phyloP scores from a whole-genome alignment of 2,329 filamentous ascomycete species.

The Paraconiothyrium sp. region DNA sequence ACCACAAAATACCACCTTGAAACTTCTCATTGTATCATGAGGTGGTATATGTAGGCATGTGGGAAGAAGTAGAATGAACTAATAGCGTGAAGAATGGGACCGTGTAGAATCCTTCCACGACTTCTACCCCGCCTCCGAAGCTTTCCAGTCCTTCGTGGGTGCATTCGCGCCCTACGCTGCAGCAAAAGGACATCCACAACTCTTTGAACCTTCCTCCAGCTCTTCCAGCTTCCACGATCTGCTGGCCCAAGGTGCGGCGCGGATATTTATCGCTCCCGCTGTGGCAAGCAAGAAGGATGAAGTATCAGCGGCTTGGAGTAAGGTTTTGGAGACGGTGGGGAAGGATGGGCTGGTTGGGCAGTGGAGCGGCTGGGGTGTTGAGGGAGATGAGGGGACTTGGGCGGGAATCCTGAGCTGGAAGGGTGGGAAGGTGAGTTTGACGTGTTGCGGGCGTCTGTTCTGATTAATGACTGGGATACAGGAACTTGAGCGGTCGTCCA shows the following conservation, averaged over 20 bases:
- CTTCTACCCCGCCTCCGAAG: slow-evolving; percentile 7
- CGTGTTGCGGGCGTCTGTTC: neutral
- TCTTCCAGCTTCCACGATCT: neutral
- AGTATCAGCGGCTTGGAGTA: neutral
- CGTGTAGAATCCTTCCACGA: neutral
- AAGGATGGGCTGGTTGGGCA: neutral
- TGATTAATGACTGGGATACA: neutral
- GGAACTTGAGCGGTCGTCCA: neutral
- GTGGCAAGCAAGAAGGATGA: neutral
- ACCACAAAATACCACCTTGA: neutral
- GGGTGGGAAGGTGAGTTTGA: neutral
- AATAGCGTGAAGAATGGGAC: neutral
- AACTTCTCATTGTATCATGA: neutral
- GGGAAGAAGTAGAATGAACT: neutral
- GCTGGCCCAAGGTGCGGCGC: neutral
- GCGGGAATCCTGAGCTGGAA: neutral
- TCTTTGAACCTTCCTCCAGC: neutral
- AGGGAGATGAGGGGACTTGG: slow-evolving; percentile 5
- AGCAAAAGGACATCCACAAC: neutral
- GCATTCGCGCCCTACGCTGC: neutral
- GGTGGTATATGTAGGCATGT: neutral
- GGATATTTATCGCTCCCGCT: neutral
- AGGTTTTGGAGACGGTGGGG: neutral
- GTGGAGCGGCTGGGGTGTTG: slow-evolving; percentile 9
- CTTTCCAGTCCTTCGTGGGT: slow-evolving; percentile 1